Base-by-base conservation (phyloP, 495 filamentous ascomycete genomes). In the Hypoxylon fuscum region DNA sequence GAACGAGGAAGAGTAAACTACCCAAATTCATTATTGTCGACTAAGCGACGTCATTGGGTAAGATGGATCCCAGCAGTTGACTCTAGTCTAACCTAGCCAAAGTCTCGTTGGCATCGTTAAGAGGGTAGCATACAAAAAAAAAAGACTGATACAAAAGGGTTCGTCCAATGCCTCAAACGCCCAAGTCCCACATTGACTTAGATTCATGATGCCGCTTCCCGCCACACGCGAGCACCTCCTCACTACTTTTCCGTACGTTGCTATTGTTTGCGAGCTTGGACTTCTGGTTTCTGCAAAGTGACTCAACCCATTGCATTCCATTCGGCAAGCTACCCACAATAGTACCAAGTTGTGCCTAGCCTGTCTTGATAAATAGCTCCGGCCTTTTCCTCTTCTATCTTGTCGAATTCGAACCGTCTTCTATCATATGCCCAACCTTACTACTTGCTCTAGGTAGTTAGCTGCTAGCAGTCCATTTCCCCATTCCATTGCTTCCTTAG, bases 11-110 rank as follows among this genome's bases (percentile, higher is more conserved):
- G 25, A 27, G 52, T 15, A 18, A 6, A 54, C 32, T 44, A 21
- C n/a, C 20, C 38, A 40, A 50, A 45, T 23, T 52, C 29, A 40
- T 56, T 56, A 47, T 64, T 55, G 21, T 64, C 35, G 2, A 52
- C 22, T 41, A 38, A 44, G 61, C 61, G 57, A 64, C 61, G 61
- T 64, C 61, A 64, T 64, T 64, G 61, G n/a, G 61, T 54, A 49
- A 64, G 54, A 48, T 54, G 20, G 9, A 18, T 17, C 29, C 31
- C 23, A 57, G 38, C 20, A 45, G 31, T n/a, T 51, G 45, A 51
- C 46, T 63, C 52, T 38, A 35, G 46, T 49, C 46, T 46, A 31
- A 40, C 44, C 12, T 38, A 62, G 23, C 21, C 31, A 55, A 22
- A 23, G 42, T 38, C 42, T 48, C 47, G 42, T 10, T 2, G 31